These are phyloP conservation scores for Tuber borchii DNA, from an alignment of 495 filamentous ascomycete genomes.

Conservation along the genomic window DNA sequence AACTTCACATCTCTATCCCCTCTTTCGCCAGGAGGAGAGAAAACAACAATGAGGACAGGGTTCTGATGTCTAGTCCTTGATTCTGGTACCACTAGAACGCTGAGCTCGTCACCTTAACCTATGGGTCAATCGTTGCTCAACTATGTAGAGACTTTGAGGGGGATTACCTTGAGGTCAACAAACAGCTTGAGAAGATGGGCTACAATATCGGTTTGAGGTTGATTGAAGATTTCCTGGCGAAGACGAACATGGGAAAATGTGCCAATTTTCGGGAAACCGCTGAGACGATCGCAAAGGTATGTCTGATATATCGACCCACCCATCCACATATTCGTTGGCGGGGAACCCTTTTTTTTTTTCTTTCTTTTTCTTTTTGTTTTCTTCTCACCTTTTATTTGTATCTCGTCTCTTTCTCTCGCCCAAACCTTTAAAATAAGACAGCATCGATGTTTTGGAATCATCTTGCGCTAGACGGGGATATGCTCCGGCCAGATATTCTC, in stretches of 20 bases:
- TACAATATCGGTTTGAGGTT: conserved; percentile 95
- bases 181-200: conserved; percentile 96
- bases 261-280: conserved; percentile 90
- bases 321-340: conserved; percentile 7
- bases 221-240: conserved; percentile 96
- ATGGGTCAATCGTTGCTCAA: conserved; percentile 94
- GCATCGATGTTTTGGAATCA: background rate
- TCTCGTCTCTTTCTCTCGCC: background rate
- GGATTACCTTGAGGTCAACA: conserved; percentile 90
- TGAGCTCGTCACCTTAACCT: conserved; percentile 93
- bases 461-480: background rate
- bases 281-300: conserved; percentile 90
- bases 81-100: conserved; percentile 55
- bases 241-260: conserved; percentile 81
- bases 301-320: conserved; percentile 13
- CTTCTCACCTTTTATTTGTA: background rate
- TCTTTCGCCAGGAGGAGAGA: background rate
- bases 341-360: background rate
- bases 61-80: conserved; percentile 1
- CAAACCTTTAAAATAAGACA: too few relatives aligned
- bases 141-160: conserved; percentile 91
- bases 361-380: background rate
- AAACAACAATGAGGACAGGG: background rate
- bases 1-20: background rate
- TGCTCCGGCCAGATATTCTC: background rate